A percentile compares a stretch with the other conserved stretches of the same genome.
These are phyloP conservation scores for Aegilops speltoides DNA, from an alignment of 176 grass and related monocot species.

Conservation along the genomic window DNA sequence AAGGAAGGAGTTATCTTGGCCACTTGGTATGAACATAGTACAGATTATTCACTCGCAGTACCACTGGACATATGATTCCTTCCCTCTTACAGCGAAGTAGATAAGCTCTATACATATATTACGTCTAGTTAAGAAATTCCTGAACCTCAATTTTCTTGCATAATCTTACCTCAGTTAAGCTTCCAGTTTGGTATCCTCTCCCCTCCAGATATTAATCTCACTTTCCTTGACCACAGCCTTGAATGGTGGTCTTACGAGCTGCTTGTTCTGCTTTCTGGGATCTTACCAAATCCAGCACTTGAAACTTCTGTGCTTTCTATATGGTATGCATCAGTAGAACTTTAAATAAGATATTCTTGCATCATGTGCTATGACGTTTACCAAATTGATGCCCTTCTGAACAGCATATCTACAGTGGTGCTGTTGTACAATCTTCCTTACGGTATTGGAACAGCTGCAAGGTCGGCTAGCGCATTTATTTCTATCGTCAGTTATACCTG, in stretches of 20 bases:
- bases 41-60: not conserved
- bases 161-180: not conserved
- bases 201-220: not conserved
- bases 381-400: constrained; percentile 1
- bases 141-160: not conserved
- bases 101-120: not conserved
- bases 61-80: not conserved
- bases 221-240: constrained; percentile 44
- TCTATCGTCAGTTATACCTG: not conserved
- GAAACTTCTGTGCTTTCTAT: constrained; percentile 76
- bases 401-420: constrained; percentile 50
- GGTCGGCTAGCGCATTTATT: constrained; percentile 30
- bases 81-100: not conserved
- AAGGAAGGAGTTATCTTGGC: not conserved
- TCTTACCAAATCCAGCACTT: constrained; percentile 63
- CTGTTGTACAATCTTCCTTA: constrained; percentile 57
- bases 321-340: constrained; percentile 41
- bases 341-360: not conserved
- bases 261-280: constrained; percentile 58
- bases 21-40: not conserved
- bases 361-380: not conserved
- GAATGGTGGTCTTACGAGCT: constrained; percentile 80
- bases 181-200: constrained; percentile 8
- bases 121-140: not conserved
- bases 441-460: constrained; percentile 58